A percentile compares a stretch with the other conserved stretches of the same genome.
Conservation (phyloP, 305 asterid genomes). For the Striga hermonthica region DNA sequence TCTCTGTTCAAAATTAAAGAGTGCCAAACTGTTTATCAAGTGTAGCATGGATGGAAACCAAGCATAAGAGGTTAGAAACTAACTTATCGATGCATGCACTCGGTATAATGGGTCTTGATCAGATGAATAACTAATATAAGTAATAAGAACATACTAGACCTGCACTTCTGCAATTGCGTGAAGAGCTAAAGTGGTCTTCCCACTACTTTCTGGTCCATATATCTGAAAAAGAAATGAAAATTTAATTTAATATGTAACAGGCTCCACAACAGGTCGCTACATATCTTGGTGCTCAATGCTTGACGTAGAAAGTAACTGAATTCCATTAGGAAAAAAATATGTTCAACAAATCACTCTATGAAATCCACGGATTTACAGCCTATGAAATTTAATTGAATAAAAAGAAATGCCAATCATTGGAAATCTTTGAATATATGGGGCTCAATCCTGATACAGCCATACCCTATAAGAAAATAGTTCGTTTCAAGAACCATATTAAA, state of each 20-base stretch:
- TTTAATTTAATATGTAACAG: not conserved
- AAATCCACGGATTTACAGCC: too few relatives aligned
- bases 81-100: constrained; percentile 19
- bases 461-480: too few relatives aligned
- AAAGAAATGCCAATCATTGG: too few relatives aligned
- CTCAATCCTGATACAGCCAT: too few relatives aligned
- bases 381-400: too few relatives aligned
- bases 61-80: not conserved
- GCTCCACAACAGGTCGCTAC: too few relatives aligned
- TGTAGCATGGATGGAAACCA: constrained; percentile 16
- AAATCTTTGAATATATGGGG: too few relatives aligned
- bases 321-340: not conserved
- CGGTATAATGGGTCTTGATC: constrained; percentile 13
- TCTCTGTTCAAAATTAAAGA: constrained; percentile 49
- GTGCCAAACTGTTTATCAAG: constrained; percentile 30
- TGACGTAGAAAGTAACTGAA: not conserved
- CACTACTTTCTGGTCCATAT: constrained; percentile 99
- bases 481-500: too few relatives aligned
- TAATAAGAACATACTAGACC: constrained; percentile 63
- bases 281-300: too few relatives aligned
- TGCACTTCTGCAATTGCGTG: constrained; percentile 99
- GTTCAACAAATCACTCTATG: too few relatives aligned
- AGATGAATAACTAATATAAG: constrained; percentile 23
- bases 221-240: constrained; percentile 41
- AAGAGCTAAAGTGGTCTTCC: constrained; percentile 95